A percentile compares a stretch with the other conserved stretches of the same genome.
Evolutionary conservation across 2,329 filamentous ascomycete species (phyloP).

Genomic region (Gnomoniopsis smithogilvyi): DNA sequence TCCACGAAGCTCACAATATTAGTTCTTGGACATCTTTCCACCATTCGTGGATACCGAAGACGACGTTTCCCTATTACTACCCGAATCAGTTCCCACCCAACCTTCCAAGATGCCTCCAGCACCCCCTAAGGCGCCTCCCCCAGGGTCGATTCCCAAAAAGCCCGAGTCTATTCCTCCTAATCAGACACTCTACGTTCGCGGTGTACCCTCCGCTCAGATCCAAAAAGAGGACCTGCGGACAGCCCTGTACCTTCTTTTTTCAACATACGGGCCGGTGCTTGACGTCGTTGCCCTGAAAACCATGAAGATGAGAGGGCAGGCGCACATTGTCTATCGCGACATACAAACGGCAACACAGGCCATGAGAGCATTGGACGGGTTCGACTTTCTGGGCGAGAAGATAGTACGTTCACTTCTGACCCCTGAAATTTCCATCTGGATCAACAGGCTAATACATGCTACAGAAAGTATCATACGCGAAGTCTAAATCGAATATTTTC

Average conservation of each 20-base stretch:
- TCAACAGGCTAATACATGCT: conserved; percentile 14
- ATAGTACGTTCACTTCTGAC: conserved; percentile 60
- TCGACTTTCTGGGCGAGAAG: conserved; percentile 78
- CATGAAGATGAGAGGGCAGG: conserved; percentile 90
- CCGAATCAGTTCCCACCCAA: neutral
- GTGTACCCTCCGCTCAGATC: conserved; percentile 81
- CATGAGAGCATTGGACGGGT: conserved; percentile 83
- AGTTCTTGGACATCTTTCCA: neutral
- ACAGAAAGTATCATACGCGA: conserved; percentile 88
- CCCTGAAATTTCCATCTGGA: neutral
- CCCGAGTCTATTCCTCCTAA: conserved; percentile 20
- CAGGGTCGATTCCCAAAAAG: conserved; percentile 16
- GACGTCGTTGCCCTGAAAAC: conserved; percentile 91
- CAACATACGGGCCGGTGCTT: conserved; percentile 87
- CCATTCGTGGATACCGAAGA: neutral
- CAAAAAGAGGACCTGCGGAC: conserved; percentile 84
- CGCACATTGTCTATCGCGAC: conserved; percentile 88
- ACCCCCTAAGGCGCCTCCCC: conserved; percentile 12
- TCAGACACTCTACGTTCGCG: conserved; percentile 78
- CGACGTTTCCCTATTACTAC: neutral
- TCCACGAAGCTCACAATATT: neutral
- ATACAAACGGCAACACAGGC: conserved; percentile 90
- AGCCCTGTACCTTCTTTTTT: conserved; percentile 88
- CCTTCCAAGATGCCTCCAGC: conserved; percentile 7
- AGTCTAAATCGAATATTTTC: conserved; percentile 82